Evolutionary conservation across 1,139 yeast genomes (phyloP).

Genomic region (Hansenula lynferdii): DNA sequence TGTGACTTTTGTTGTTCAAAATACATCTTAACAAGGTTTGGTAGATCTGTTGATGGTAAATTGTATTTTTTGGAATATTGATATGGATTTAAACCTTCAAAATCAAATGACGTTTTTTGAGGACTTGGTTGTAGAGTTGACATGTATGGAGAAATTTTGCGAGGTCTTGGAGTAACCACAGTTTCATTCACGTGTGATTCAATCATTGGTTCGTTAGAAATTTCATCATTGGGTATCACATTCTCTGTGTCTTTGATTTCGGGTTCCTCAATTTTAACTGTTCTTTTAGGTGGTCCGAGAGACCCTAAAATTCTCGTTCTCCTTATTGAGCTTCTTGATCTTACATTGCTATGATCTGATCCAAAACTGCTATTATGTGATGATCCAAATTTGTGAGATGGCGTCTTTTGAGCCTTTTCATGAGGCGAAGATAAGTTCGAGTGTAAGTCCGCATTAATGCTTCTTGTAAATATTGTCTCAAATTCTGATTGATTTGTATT

Average conservation of each 20-base stretch:
- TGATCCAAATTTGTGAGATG: slow-evolving; percentile 7
- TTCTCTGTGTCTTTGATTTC: too few relatives aligned
- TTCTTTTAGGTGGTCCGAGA: slow-evolving; percentile 35
- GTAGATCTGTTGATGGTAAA: slow-evolving; percentile 30
- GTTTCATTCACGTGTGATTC: too few relatives aligned
- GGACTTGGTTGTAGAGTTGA: slow-evolving; percentile 5
- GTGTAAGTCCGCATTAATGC: slow-evolving; percentile 7
- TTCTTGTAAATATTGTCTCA: slow-evolving; percentile 20
- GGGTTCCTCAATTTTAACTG: slow-evolving; percentile 10
- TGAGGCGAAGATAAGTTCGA: slow-evolving; percentile 9
- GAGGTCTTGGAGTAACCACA: slow-evolving; percentile 10
- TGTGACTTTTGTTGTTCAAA: slow-evolving; percentile 31
- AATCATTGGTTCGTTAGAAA: neutral
- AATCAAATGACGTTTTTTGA: slow-evolving; percentile 18
- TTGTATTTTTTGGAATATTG: slow-evolving; percentile 30
- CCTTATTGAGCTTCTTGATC: slow-evolving; percentile 26
- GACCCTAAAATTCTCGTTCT: slow-evolving; percentile 27
- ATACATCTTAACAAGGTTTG: slow-evolving; percentile 29
- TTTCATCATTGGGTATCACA: too few relatives aligned
- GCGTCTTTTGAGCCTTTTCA: slow-evolving; percentile 17
- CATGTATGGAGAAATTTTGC: slow-evolving; percentile 1
- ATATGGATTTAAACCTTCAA: slow-evolving; percentile 33
- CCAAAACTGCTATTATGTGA: slow-evolving; percentile 1
- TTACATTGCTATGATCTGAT: slow-evolving; percentile 6
- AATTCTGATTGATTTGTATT: slow-evolving; percentile 18